A percentile compares a stretch with the other conserved stretches of the same genome.
Conservation (phyloP, 1,139 yeast genomes). For the Hansenula anomala region DNA sequence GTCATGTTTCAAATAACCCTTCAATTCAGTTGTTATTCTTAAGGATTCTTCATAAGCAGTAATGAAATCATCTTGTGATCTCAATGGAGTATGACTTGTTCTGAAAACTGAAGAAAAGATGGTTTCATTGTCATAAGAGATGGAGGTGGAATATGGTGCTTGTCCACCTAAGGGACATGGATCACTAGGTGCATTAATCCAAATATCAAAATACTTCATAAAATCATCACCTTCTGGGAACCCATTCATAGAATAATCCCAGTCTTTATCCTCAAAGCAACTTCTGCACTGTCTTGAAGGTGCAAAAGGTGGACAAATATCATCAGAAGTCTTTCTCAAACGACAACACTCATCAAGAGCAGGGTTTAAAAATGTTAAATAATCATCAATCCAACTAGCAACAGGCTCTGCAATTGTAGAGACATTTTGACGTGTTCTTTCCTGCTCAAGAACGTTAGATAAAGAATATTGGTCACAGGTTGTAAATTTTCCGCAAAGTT, state of each 20-base stretch:
- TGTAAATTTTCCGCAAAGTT: constrained; percentile 82
- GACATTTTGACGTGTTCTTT: constrained; percentile 56
- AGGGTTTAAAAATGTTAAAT: constrained; percentile 82
- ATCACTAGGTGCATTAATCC: constrained; percentile 84
- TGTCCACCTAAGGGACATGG: constrained; percentile 96
- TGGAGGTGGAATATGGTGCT: constrained; percentile 76
- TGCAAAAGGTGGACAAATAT: constrained; percentile 63
- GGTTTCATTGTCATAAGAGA: constrained; percentile 38
- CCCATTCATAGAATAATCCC: constrained; percentile 75
- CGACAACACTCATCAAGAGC: constrained; percentile 83
- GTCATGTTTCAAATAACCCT: constrained; percentile 40
- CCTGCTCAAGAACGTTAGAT: constrained; percentile 84
- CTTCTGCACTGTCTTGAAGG: constrained; percentile 71
- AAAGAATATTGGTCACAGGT: constrained; percentile 76
- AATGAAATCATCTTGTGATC: constrained; percentile 82
- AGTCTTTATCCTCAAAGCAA: constrained; percentile 58
- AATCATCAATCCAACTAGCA: constrained; percentile 92
- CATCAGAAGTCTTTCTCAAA: constrained; percentile 43
- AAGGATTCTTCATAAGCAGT: constrained; percentile 70
- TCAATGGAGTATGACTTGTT: constrained; percentile 74
- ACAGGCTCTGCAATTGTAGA: constrained; percentile 79
- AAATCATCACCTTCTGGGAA: constrained; percentile 77
- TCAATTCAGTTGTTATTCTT: constrained; percentile 61
- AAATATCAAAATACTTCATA: constrained; percentile 64
- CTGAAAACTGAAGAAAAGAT: constrained; percentile 67